Base-by-base conservation (phyloP, 176 grass and related monocot species). In the Paspalum vaginatum region DNA sequence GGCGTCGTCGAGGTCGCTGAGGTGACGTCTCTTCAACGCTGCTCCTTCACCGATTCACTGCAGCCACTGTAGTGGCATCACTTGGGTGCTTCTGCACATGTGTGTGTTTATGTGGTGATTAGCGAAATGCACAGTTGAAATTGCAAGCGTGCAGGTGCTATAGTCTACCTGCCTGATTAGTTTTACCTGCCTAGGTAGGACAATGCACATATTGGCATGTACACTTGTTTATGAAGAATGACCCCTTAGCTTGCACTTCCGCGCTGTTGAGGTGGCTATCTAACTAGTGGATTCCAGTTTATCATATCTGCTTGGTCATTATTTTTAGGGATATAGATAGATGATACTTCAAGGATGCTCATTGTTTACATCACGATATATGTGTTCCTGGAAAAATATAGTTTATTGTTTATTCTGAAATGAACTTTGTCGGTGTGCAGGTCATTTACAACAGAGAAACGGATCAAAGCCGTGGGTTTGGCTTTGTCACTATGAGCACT, bases 361-460 rank as follows among this genome's bases (percentile, higher is more conserved):
- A 39, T 47, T 12, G 9, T 45, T 67, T 53, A 4, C 11, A 22
- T 20, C 6, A 11, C 0, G 11, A 17, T 26, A 32, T 41, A 54
- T 55, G 8, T 79, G 13, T 12, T 55, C n/a, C 5, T 3, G 14
- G 20, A 18, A 53, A 53, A 44, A 45, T 18, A 5, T 22, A 17
- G 13, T 11, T 80, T 48, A 5, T 56, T 2, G 9, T 16, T 14
- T 40, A 20, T 43, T 32, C 40, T 76, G 4, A 45, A 25, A 54
- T 37, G 21, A 17, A 11, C 22, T 49, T 17, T 71, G 15, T 56
- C 12, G 9, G 4, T 84, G 38, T 70, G 16, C 79, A 97, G 93
- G 87, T 97, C 55, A 91, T 97, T 51, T 97, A 97, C 63, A 93
- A 93, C 85, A 91, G 93, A 57, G 90, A 88, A 51, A 97, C 90